phyloP scores from a whole-genome alignment of 2,329 filamentous ascomycete genomes.

The Cytospora chrysosperma region DNA sequence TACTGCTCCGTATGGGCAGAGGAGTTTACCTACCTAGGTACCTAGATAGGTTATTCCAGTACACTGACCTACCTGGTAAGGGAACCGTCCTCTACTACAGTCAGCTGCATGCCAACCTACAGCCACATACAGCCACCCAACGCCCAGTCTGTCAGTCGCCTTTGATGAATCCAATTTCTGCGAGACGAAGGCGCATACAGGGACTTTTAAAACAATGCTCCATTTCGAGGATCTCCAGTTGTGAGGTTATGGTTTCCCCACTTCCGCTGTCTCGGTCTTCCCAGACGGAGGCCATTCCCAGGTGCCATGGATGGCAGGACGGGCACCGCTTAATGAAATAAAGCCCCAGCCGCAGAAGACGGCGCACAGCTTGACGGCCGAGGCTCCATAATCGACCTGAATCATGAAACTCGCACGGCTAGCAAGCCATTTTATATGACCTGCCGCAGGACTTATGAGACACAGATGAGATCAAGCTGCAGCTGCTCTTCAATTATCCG shows the following conservation, averaged over 20 bases:
- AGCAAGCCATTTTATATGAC: neutral
- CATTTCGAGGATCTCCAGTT: constrained; percentile 2
- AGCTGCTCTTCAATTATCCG: constrained; percentile 25
- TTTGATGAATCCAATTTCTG: neutral
- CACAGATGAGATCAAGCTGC: constrained; percentile 27
- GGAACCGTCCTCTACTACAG: neutral
- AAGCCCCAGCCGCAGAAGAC: neutral
- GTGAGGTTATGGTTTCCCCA: constrained; percentile 7
- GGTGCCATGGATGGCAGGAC: too few relatives aligned
- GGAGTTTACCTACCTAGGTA: neutral
- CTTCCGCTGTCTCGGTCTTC: constrained; percentile 1
- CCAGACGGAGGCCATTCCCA: constrained; percentile 8
- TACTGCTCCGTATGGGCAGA: neutral
- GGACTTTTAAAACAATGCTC: constrained; percentile 4
- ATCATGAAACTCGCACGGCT: constrained; percentile 5
- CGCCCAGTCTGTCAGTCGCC: neutral
- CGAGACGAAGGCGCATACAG: neutral
- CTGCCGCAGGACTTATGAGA: constrained; percentile 19
- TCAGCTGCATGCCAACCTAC: neutral
- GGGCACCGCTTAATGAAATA: neutral
- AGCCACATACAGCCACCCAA: neutral
- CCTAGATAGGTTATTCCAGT: neutral
- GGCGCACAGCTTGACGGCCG: neutral
- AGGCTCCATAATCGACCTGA: neutral
- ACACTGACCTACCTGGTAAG: neutral